Conservation (phyloP, 805 yeast genomes). For the Sungouiozyma ichnusensis region DNA sequence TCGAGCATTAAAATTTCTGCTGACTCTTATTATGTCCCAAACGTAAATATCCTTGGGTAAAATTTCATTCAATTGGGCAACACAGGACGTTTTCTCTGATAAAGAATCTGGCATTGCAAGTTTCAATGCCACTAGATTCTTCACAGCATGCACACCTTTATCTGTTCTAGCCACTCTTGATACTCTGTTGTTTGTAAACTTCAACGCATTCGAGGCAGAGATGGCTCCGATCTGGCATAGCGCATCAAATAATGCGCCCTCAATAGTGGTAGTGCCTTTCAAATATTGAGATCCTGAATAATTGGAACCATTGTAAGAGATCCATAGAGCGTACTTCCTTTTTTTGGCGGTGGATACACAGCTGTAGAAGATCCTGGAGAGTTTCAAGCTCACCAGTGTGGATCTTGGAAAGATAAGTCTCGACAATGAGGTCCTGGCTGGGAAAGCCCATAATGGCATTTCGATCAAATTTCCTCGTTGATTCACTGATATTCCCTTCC, state of each 20-base stretch:
- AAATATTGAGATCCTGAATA: conserved; percentile 91
- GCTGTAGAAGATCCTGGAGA: neutral
- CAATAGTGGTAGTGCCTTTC: conserved; percentile 52
- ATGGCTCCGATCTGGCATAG: conserved; percentile 81
- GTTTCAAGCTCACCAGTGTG: too few relatives aligned
- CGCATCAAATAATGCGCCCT: conserved; percentile 77
- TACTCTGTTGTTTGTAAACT: conserved; percentile 77
- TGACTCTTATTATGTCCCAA: conserved; percentile 80
- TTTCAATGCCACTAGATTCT: conserved; percentile 78
- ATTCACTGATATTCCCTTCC: too few relatives aligned
- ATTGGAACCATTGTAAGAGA: conserved; percentile 94
- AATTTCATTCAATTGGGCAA: conserved; percentile 46
- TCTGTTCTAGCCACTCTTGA: conserved; percentile 85
- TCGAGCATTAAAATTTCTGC: conserved; percentile 78
- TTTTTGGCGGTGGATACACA: conserved; percentile 55
- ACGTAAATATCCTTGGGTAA: conserved; percentile 73
- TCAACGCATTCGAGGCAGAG: conserved; percentile 75
- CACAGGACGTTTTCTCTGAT: conserved; percentile 36
- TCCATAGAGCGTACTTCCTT: conserved; percentile 77
- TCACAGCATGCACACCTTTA: conserved; percentile 97
- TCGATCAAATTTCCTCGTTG: too few relatives aligned
- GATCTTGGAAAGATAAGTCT: too few relatives aligned
- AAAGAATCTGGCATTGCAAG: conserved; percentile 57
- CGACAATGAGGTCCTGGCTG: too few relatives aligned
- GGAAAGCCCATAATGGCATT: too few relatives aligned